phyloP scores from a whole-genome alignment of 1,139 yeast species.

The Arxiozyma telluris region DNA sequence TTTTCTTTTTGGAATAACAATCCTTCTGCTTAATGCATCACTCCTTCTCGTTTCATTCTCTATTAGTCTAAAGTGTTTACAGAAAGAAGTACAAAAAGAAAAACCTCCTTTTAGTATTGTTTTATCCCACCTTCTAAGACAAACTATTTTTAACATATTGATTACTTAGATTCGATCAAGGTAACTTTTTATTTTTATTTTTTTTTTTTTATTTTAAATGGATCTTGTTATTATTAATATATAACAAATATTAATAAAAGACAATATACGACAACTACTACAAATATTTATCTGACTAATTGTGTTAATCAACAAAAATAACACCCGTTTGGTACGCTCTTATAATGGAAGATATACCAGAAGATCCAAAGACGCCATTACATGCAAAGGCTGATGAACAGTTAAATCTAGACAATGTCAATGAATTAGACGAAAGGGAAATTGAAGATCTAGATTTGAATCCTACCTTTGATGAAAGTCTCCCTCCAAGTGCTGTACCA shows the following conservation, averaged over 20 bases:
- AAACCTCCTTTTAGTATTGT: no score
- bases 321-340: background rate
- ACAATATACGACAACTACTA: background rate
- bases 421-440: conserved; percentile 27
- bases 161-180: no score
- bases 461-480: conserved; percentile 26
- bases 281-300: background rate
- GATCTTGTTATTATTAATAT: no score
- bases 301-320: background rate
- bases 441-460: conserved; percentile 28
- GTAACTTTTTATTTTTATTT: no score
- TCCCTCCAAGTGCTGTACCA: conserved; percentile 7
- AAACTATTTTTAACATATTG: no score
- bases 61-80: no score
- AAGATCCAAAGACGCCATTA: conserved; percentile 39
- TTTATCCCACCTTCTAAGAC: no score
- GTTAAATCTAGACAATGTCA: conserved; percentile 26
- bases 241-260: background rate
- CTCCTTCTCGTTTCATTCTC: no score
- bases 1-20: no score
- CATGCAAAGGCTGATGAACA: conserved; percentile 44
- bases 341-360: conserved; percentile 7
- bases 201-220: no score
- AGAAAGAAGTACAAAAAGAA: no score
- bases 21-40: no score